Conservation (phyloP, 169 alveolate species). For the Plasmodium chabaudi region DNA sequence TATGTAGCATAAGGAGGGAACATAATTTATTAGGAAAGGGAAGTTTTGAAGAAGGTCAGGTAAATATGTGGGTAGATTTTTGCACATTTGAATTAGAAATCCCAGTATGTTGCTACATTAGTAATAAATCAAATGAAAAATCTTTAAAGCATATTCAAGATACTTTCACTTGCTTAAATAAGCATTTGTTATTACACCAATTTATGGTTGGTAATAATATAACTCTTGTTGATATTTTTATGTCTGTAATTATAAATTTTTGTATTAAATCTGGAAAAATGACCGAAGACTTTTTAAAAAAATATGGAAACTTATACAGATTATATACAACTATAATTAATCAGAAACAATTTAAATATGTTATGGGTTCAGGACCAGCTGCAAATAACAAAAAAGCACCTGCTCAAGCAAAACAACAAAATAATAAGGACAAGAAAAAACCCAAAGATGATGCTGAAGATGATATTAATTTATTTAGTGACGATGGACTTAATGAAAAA, state of each 20-base stretch:
- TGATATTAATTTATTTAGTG: slow-evolving; percentile 56
- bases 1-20: slow-evolving; percentile 49
- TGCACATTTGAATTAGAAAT: slow-evolving; percentile 79
- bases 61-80: slow-evolving; percentile 85
- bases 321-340: slow-evolving; percentile 57
- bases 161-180: slow-evolving; percentile 77
- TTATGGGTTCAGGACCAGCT: slow-evolving; percentile 61
- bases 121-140: slow-evolving; percentile 71
- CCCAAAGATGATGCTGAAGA: slow-evolving; percentile 66
- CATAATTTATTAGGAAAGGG: slow-evolving; percentile 52
- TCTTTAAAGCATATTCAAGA: slow-evolving; percentile 80
- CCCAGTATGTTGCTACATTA: slow-evolving; percentile 77
- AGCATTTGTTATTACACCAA: slow-evolving; percentile 79
- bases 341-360: slow-evolving; percentile 76
- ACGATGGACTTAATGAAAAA: slow-evolving; percentile 77
- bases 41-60: slow-evolving; percentile 62
- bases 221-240: slow-evolving; percentile 92
- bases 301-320: slow-evolving; percentile 40
- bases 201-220: slow-evolving; percentile 92
- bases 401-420: slow-evolving; percentile 63
- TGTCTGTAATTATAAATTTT: slow-evolving; percentile 86
- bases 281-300: slow-evolving; percentile 64
- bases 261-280: slow-evolving; percentile 80
- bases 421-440: slow-evolving; percentile 74
- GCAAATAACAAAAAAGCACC: slow-evolving; percentile 61